Evolutionary conservation across 2,329 filamentous ascomycete species (phyloP), one percentile per base, ranked within the genome.

Genomic region (Epichloe aotearoae): DNA sequence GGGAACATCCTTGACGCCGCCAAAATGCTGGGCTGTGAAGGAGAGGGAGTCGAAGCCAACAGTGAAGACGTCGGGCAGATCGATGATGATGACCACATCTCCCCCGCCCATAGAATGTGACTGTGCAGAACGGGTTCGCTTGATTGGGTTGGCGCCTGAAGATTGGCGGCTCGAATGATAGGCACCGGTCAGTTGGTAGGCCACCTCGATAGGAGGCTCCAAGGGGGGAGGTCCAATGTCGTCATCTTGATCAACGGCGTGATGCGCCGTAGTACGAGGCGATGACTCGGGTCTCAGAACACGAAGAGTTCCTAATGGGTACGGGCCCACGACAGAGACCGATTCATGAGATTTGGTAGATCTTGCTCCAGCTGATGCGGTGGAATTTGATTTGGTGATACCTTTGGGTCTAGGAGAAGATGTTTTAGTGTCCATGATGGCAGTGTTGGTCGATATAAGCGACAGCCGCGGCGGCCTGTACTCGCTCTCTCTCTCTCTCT

Each of bases 1-100:
- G 0, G 78, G 76, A 26, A 83, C 66, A 50, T 77, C 69, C 20
- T 71, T 72, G 52, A 83, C 68, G 19, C 80, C 80, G 7, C 66
- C 64, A 56, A 82, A 77, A 20, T 70, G 62, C 40, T 63, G 66
- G 5, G 69, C 69, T 15, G 69, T 73, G 54, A 78, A 70, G 2
- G 73, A 72, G 44, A 73, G 61, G 2, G 70, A 66, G 57, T 81
- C 77, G 56, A 74, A 76, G 43, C 77, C 77, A 17, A 83, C 63
- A 2, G 70, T 74, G 51, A 76, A 75, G 38, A 68, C 62, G 1
- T 69, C 62, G 1, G 77, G 76, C 11, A 82, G 63, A 50, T 73
- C 72, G 36, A 78, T 63, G 30, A 80, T 61, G 11, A 80, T 62
- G 50, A 82, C 66, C 19, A 75, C 68, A 55, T 82, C 78, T 10